Conservation (phyloP, 2,329 filamentous ascomycete species). For the Penicillium sp. region DNA sequence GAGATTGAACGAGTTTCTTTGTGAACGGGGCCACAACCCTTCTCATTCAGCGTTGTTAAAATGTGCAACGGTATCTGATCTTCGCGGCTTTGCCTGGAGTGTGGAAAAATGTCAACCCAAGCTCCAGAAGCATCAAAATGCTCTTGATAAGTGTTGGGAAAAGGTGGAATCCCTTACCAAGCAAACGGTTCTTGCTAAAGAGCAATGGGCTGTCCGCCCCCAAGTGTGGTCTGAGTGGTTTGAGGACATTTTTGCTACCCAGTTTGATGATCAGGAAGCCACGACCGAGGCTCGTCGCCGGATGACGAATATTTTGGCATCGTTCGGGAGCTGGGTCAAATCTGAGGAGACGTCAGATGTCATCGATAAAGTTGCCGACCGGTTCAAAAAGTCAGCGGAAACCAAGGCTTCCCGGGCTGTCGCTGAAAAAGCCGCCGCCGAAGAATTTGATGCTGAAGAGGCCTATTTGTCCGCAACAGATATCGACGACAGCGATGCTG, state of each 20-base stretch:
- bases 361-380: not conserved
- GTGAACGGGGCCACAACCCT: conserved; percentile 31
- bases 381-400: not conserved
- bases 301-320: not conserved
- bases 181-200: not conserved
- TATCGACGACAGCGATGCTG: not conserved
- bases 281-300: not conserved
- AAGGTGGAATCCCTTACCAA: not conserved
- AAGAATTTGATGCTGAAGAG: not conserved
- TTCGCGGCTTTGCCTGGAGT: conserved; percentile 23
- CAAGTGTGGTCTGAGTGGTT: not conserved
- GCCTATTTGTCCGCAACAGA: not conserved
- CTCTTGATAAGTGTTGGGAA: not conserved
- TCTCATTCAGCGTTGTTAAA: conserved; percentile 40
- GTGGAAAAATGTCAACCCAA: not conserved
- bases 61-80: conserved; percentile 38
- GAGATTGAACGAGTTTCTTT: conserved; percentile 44
- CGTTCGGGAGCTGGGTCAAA: not conserved
- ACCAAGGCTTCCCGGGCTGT: not conserved
- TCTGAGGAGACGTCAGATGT: not conserved
- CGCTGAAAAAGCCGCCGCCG: not conserved
- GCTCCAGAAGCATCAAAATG: not conserved
- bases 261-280: not conserved
- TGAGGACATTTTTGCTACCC: not conserved
- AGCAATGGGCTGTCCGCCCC: not conserved